Base-by-base conservation (phyloP, 257 asterid genomes). In the Przewalskia tangutica region DNA sequence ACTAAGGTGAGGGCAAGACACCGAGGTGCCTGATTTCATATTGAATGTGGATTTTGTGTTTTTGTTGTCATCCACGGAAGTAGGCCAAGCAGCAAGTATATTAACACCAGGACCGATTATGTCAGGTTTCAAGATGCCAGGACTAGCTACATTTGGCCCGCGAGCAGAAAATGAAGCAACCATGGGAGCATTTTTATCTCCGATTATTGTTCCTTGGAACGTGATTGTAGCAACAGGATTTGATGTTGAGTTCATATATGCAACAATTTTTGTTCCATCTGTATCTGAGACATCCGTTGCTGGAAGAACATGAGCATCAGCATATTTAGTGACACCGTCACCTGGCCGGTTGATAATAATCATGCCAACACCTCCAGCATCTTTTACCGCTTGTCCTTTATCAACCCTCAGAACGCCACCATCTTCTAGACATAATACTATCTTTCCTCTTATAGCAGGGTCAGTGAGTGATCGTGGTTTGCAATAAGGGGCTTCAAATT, bases 91-190 rank as follows among this genome's bases (percentile, higher is more conserved):
- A 1, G 91, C 91, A 0, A 91, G 80, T 48, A 92, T 84, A 81
- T 87, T 90, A 56, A 82, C 88, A 0, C 96, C 96, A 0, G 96
- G 97, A 32, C 93, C 93, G 3, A 91, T 13, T 6, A 92, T 88
- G 17, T 92, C 96, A 2, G 93, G 97, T 63, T 92, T 92, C 18
- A 92, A 67, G 50, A 91, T 90, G 0, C 94, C 94, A 0, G 78
- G 91, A 59, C 89, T 89, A 2, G 9, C 53, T 0, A 0, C 0
- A 77, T 51, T 89, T 0, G 97, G 96, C 2, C 97, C 97, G 4
- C 91, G 64, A 4, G 91, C 44, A 0, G 97, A 92, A 78, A 88
- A 92, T 0, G 75, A 48, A 1, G 92, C 89, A 14, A 92, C 90
- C 0, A 27, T n/a, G 0, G 95, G 97, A 20, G 89, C 90, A 5